Base-by-base conservation (phyloP, 305 asterid genomes). In the Lippia alba region DNA sequence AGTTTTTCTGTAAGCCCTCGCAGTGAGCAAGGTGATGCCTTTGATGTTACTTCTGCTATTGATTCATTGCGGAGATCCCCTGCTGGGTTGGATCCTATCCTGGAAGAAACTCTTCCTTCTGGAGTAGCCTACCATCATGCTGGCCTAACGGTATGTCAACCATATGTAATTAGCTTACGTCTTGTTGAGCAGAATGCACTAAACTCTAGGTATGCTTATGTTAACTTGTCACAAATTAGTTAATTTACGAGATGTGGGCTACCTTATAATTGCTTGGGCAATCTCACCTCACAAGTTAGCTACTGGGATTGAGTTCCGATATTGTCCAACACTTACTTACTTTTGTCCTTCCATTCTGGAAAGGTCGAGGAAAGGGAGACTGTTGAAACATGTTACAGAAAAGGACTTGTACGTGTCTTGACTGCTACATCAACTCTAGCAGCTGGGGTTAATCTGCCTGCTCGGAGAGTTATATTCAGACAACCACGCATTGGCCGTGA, bases 61-160 rank as follows among this genome's bases (percentile, higher is more conserved):
- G 97, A 95, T 75, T 86, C 90, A 19, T 83, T 95, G 83, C 89
- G 85, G 79, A 90, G 92, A 81, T 90, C 97, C 78, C 97, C 99
- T 41, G 93, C 94, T 44, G 99, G 98, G 51, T 86, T 95, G 89
- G 99, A 95, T 81, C 93, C 98, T 61, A 39, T 84, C 67, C 86
- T 95, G 41, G 92, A 89, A 84, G 99, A 90, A 86, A 92, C 96
- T 75, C 92, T 95, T 85, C 96, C 97, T 65, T 46, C 81, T 62
- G 98, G 99, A 76, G 99, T 95, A 77, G 99, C 99, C 60, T 95
- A 95, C 78, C 99, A 95, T 85, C 99, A 95, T 76, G 99, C 99
- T 72, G 99, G 99, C 71, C 97, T 95, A 75, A 95, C 96, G 64
- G 99, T 95, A 80, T 64, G 83, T 74, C 40, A 54, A 53, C 63